Conservation (phyloP, 2,329 filamentous ascomycete genomes). For the Chrysoporthe cubensis region DNA sequence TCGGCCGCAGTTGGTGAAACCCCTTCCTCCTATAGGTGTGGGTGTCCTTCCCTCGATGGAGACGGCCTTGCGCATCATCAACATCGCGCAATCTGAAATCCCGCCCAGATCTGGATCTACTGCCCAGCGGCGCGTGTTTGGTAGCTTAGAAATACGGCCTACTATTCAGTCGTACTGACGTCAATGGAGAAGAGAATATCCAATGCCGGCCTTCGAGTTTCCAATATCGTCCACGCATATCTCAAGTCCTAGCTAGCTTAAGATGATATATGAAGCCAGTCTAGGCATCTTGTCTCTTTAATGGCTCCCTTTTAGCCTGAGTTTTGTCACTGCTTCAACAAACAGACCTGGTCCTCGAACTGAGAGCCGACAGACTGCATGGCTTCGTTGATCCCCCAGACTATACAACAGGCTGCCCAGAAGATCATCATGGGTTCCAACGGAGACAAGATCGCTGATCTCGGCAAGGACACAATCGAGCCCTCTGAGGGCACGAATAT, state of each 20-base stretch:
- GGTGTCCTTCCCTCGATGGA: neutral
- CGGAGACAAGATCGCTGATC: conserved; percentile 63
- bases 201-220: conserved; percentile 23
- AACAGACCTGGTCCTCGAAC: neutral
- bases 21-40: neutral
- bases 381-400: conserved; percentile 36
- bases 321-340: neutral
- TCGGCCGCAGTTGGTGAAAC: neutral
- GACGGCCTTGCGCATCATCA: neutral
- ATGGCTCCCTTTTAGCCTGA: neutral
- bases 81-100: neutral
- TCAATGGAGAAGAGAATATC: conserved; percentile 14
- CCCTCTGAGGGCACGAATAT: conserved; percentile 61
- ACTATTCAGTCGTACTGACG: conserved; percentile 11
- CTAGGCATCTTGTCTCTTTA: neutral
- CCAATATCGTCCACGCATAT: conserved; percentile 10
- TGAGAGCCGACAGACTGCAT: neutral
- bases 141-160: neutral
- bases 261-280: neutral
- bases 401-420: conserved; percentile 40
- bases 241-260: neutral
- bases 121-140: neutral
- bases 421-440: conserved; percentile 46
- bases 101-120: conserved; percentile 3
- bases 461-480: conserved; percentile 62